A percentile compares a stretch with the other conserved stretches of the same genome.
Conservation (phyloP, 2,329 filamentous ascomycete genomes). For the Aspergillus felis region DNA sequence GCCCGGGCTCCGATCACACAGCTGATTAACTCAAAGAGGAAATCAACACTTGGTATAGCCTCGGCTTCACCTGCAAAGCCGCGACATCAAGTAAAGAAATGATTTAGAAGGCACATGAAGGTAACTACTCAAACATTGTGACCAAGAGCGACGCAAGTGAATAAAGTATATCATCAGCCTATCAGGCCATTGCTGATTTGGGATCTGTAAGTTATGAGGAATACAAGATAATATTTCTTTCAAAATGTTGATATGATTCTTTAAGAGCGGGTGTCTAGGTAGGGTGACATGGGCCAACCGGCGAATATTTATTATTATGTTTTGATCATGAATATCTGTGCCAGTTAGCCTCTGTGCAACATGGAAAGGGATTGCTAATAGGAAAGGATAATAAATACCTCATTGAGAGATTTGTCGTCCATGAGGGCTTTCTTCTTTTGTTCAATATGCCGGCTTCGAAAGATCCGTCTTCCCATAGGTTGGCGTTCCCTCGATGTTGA, state of each 20-base stretch:
- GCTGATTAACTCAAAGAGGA: not conserved
- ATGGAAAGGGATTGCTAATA: not conserved
- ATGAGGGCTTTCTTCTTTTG: slow-evolving; percentile 81
- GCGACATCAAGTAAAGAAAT: not conserved
- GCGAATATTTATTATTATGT: slow-evolving; percentile 8
- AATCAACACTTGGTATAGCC: not conserved
- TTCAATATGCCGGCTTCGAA: slow-evolving; percentile 77
- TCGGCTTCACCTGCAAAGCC: not conserved
- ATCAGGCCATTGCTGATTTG: not conserved
- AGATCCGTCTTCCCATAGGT: slow-evolving; percentile 62
- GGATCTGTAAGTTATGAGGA: not conserved
- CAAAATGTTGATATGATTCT: not conserved
- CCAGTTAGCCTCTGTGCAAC: slow-evolving; percentile 11
- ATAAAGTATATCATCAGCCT: not conserved
- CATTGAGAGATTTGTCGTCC: slow-evolving; percentile 77
- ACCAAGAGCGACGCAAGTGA: not conserved
- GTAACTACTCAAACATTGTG: too few species aligned
- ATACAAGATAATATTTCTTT: not conserved
- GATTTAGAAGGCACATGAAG: not conserved
- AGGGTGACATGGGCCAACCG: not conserved
- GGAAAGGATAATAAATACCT: slow-evolving; percentile 55
- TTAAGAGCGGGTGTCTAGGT: not conserved
- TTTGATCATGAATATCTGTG: slow-evolving; percentile 37
- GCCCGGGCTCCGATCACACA: not conserved
- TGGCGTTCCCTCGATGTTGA: slow-evolving; percentile 47